Percentiles rank a stretch among this genome's conserved stretches.
These are phyloP conservation scores for Fusarium dlaminii DNA, from an alignment of 2,329 filamentous ascomycete genomes.

Conservation along the genomic window DNA sequence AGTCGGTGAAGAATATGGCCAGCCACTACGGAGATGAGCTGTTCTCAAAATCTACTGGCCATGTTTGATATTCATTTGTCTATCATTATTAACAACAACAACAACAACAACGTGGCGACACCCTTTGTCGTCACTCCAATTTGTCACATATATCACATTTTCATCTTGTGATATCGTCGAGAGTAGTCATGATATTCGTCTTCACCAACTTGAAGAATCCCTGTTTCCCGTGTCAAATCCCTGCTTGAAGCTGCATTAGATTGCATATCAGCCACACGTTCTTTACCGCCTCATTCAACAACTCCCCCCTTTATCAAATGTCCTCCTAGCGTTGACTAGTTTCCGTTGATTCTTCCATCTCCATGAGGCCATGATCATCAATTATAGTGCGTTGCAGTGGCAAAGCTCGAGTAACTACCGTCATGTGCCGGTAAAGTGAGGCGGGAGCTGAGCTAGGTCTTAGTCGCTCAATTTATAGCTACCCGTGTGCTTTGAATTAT, in stretches of 20 bases:
- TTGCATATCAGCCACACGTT: conserved; percentile 10
- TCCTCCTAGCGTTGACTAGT: not conserved
- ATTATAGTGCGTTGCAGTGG: not conserved
- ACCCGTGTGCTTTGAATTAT: not conserved
- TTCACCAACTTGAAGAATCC: not conserved
- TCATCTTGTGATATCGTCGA: conserved; percentile 2
- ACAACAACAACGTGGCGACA: not conserved
- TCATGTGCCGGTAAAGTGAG: conserved; percentile 16
- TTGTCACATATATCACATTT: not conserved
- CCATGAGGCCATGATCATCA: not conserved
- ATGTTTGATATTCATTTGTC: not conserved
- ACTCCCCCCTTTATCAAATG: not conserved
- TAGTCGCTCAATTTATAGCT: not conserved
- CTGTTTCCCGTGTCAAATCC: conserved; percentile 9
- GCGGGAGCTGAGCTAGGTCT: not conserved
- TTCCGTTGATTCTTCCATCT: not conserved
- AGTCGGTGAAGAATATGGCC: conserved; percentile 16
- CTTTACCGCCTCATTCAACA: conserved; percentile 12
- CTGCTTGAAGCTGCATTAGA: conserved; percentile 3
- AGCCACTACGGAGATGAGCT: not conserved
- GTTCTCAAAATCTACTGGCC: not conserved
- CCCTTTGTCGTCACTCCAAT: not conserved
- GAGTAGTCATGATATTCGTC: not conserved
- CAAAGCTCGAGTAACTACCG: not conserved
- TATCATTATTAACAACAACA: not conserved